phyloP scores from a whole-genome alignment of 2,329 filamentous ascomycete genomes.

The Achaetomium macrosporum region DNA sequence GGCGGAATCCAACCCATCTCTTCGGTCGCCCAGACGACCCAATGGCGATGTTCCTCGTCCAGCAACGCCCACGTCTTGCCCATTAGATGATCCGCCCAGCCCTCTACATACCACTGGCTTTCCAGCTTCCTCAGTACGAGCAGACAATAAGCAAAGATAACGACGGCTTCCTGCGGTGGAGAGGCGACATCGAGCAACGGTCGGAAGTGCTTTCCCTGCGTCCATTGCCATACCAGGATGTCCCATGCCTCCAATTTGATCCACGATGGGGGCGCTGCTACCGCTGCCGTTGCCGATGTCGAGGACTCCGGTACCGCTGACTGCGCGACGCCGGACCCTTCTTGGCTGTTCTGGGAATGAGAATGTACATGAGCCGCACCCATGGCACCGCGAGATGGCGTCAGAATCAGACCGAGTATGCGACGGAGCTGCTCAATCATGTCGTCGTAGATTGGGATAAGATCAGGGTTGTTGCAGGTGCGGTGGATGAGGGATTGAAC shows the following conservation, averaged over 20 bases:
- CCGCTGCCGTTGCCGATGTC: no score
- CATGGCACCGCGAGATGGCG: background rate
- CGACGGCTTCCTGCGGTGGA: slow-evolving; percentile 29
- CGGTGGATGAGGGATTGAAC: slow-evolving; percentile 2
- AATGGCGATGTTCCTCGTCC: slow-evolving; percentile 34
- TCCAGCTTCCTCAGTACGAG: slow-evolving; percentile 28
- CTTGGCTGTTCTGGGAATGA: background rate
- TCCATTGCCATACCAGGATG: slow-evolving; percentile 7
- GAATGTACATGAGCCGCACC: no score
- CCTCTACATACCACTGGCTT: slow-evolving; percentile 35
- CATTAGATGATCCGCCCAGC: slow-evolving; percentile 32
- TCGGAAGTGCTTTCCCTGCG: slow-evolving; percentile 4
- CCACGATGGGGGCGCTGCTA: no score
- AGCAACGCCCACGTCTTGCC: slow-evolving; percentile 29
- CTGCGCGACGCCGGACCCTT: background rate
- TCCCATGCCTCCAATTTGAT: slow-evolving; percentile 2
- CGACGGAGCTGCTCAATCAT: slow-evolving; percentile 9
- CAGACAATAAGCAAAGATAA: slow-evolving; percentile 33
- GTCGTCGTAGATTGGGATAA: slow-evolving; percentile 6
- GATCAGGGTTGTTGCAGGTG: background rate
- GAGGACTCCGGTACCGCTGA: background rate
- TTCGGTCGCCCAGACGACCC: slow-evolving; percentile 23
- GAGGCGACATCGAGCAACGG: slow-evolving; percentile 17
- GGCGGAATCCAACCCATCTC: slow-evolving; percentile 15
- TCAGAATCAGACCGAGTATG: slow-evolving; percentile 2